Evolutionary conservation across 495 filamentous ascomycete genomes (phyloP).

Genomic region (Rhypophila decipiens): DNA sequence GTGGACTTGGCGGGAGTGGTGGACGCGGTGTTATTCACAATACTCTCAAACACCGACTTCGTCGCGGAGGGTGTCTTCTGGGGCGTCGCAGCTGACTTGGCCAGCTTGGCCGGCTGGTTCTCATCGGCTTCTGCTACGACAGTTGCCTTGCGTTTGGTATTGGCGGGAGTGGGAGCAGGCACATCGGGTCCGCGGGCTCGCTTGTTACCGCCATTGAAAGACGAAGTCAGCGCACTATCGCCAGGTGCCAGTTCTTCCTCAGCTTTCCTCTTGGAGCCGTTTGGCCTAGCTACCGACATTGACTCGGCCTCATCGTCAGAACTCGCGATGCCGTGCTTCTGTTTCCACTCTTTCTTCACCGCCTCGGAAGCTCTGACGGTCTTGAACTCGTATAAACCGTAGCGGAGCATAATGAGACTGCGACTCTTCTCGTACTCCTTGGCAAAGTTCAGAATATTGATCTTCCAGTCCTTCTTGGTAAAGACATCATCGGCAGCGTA

Average conservation of each 20-base stretch:
- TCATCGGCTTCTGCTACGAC: constrained; percentile 37
- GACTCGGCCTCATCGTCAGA: constrained; percentile 25
- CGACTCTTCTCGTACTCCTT: constrained; percentile 51
- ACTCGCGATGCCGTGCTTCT: constrained; percentile 36
- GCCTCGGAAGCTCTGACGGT: constrained; percentile 42
- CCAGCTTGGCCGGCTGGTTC: constrained; percentile 54
- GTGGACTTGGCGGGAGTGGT: constrained; percentile 14
- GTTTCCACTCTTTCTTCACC: constrained; percentile 43
- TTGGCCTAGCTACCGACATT: constrained; percentile 8
- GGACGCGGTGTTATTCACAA: constrained; percentile 29
- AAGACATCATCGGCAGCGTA: constrained; percentile 48
- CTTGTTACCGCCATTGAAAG: constrained; percentile 35
- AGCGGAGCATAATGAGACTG: constrained; percentile 45
- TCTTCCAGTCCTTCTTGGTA: constrained; percentile 45
- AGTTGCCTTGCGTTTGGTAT: constrained; percentile 41
- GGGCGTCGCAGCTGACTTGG: constrained; percentile 40
- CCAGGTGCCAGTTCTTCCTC: constrained; percentile 33
- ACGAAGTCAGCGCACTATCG: constrained; percentile 25
- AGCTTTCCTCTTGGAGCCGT: constrained; percentile 40
- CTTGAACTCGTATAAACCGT: constrained; percentile 48
- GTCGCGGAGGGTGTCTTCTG: constrained; percentile 38
- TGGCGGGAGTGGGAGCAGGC: constrained; percentile 13
- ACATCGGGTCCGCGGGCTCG: constrained; percentile 30
- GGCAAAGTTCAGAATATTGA: constrained; percentile 46
- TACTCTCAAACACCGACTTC: constrained; percentile 40